Base-by-base conservation (phyloP, 495 filamentous ascomycete genomes). In the Aspergillus nanangensis region DNA sequence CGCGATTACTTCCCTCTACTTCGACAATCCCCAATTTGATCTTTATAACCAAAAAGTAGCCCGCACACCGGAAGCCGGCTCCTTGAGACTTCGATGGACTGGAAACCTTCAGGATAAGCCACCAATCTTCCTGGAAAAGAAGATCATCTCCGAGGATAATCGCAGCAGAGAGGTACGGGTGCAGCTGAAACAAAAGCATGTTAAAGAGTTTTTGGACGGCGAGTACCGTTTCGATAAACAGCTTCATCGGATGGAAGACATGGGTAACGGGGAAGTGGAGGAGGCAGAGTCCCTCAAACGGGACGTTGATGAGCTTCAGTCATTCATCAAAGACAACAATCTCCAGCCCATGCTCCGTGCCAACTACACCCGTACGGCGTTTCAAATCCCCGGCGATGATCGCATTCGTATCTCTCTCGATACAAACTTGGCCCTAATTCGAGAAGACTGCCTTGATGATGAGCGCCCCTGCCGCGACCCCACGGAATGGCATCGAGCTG, bases 341-440 rank as follows among this genome's bases (percentile, higher is more conserved):
- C 75, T 98, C 27, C 79, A 91, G 62, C 93, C 93, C 5, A 79
- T 95, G 46, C 66, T 97, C 29, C 81, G 93, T 17, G 94, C 93
- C 40, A 94, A 93, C 64, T 97, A 97, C 61, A 89, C 82, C 10
- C 86, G 94, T 32, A 95, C 90, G 0, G 93, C 93, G 3, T 98
- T 96, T 74, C 92, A 98, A 60, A 95, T 96, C 36, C 93, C 93
- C 11, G 84, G 88, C 4, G 90, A 97, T 62, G 82, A 93, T 61
- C 83, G 90, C 22, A 84, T 98, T 24, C 80, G 94, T 29, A 87
- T 96, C 48, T 90, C 88, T 1, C 84, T 98, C 43, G 93, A 98
- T 60, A 97, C 91, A 0, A 81, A 95, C 51, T 76, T 97, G 15
- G 90, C 88, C 23, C 79, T 97, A 50, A 95, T 97, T 60, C 81